Evolutionary conservation across 176 grass and related monocot species (phyloP).

Genomic region (Microstegium vimineum): DNA sequence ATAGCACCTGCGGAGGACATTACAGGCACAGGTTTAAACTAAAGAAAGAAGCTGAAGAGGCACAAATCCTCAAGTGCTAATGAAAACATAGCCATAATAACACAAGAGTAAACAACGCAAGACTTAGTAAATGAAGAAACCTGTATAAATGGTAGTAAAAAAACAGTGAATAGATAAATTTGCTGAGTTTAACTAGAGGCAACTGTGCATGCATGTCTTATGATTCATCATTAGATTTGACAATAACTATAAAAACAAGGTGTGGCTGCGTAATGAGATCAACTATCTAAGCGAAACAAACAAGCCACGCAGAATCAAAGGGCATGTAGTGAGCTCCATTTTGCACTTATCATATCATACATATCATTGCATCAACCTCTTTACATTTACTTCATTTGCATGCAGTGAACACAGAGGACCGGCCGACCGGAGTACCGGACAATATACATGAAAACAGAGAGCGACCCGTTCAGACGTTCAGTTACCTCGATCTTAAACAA

Average conservation of each 20-base stretch:
- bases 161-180: not conserved
- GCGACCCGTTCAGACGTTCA: not conserved
- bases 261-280: not conserved
- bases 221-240: not conserved
- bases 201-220: not conserved
- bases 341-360: not conserved
- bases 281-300: not conserved
- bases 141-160: not conserved
- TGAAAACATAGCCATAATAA: not conserved
- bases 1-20: conserved; percentile 30
- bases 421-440: not conserved
- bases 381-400: not conserved
- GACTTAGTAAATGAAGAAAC: not conserved
- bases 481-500: not conserved
- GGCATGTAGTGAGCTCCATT: not conserved
- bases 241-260: not conserved
- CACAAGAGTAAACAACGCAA: not conserved
- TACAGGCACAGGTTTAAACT: not conserved
- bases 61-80: not conserved
- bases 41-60: not conserved
- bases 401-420: not conserved
- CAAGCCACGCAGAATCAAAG: not conserved
- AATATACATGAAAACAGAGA: not conserved
- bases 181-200: not conserved
- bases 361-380: not conserved